Base-by-base conservation (phyloP, 2,329 filamentous ascomycete genomes). In the Chaetomiaceae sp. region DNA sequence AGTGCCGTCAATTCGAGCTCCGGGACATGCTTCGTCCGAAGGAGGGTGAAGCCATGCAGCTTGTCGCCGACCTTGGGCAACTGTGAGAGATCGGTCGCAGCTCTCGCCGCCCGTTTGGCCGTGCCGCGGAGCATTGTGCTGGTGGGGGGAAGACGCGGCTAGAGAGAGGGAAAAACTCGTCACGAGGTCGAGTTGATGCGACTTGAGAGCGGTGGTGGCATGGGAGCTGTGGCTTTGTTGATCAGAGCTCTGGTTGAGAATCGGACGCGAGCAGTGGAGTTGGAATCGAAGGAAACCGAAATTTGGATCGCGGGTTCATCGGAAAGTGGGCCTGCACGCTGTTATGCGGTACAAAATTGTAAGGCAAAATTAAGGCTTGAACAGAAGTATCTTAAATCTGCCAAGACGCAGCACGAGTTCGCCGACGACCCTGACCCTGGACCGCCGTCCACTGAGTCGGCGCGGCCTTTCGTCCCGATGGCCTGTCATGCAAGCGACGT, bases 1-100 rank as follows among this genome's bases (percentile, higher is more conserved):
- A 97, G 73, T 5, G 94, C 94, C 1, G 91, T 95, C 66, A 99
- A 74, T 71, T 97, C 89, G 45, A 97, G 81, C 75, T 99, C 94
- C 0, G 91, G 90, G 2, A 99, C 89, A 73, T 95, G 88, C 74
- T 96, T 95, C 57, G 88, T 83, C 57, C 92, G 84, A 65, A 91
- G 78, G 50, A 99, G 76, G 0, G 91, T 96, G 74, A 99, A 99
- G 65, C 94, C 94, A 70, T 97, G 88, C 37, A 97, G 81, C 72
- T 88, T 87, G 67, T 92, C 86, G 66, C 94, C 94, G 1, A 87
- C 81, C 58, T 83, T 84, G 6, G 91, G 91, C 62, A 88, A 87
- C 64, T 81, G 82, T 49, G 85, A 80, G 59, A 94, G 77, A 66
- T 90, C 87, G 17, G 89, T 90, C 43, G 92, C 83, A 46, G 88